These are phyloP conservation scores for Arabidopsis thaliana DNA, from an alignment of 345 rosid genomes.

Conservation along the genomic window DNA sequence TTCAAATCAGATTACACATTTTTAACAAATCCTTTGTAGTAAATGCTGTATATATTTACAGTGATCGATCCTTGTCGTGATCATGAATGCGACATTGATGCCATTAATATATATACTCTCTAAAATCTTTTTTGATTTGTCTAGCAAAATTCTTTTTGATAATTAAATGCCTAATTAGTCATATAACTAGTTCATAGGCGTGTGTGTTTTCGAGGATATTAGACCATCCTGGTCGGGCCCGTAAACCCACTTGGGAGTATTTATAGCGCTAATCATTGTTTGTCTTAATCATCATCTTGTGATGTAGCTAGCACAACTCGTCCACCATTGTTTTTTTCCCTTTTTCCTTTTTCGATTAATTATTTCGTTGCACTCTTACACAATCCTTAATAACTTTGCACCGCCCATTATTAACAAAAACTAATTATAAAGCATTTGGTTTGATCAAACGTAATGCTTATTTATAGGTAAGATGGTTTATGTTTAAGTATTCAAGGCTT, in stretches of 20 bases:
- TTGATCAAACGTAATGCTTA: conserved; percentile 13
- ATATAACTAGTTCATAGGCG: conserved; percentile 22
- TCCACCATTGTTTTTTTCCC: conserved; percentile 32
- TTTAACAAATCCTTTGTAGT: not conserved
- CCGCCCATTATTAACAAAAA: conserved; percentile 33
- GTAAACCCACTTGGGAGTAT: conserved; percentile 40
- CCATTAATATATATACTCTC: not conserved
- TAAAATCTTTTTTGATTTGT: not conserved
- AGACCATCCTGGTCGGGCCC: conserved; percentile 46
- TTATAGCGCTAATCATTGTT: conserved; percentile 40
- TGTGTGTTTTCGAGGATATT: conserved; percentile 23
- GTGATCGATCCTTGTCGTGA: conserved; percentile 15
- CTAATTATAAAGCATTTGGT: not conserved
- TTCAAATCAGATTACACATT: not conserved
- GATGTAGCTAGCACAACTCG: conserved; percentile 37
- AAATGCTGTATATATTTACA: not conserved
- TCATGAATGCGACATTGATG: conserved; percentile 3
- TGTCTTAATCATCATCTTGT: conserved; percentile 37
- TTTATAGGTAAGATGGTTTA: not conserved
- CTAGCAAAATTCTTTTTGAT: not conserved
- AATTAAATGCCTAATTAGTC: conserved; percentile 22
- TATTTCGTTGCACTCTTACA: conserved; percentile 34
- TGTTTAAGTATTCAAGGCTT: conserved; percentile 13
- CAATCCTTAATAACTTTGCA: conserved; percentile 41
- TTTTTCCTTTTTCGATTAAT: conserved; percentile 16